Evolutionary conservation across 495 filamentous ascomycete genomes (phyloP), one percentile per base, ranked within the genome.

Genomic region (Elasticomyces elasticus): DNA sequence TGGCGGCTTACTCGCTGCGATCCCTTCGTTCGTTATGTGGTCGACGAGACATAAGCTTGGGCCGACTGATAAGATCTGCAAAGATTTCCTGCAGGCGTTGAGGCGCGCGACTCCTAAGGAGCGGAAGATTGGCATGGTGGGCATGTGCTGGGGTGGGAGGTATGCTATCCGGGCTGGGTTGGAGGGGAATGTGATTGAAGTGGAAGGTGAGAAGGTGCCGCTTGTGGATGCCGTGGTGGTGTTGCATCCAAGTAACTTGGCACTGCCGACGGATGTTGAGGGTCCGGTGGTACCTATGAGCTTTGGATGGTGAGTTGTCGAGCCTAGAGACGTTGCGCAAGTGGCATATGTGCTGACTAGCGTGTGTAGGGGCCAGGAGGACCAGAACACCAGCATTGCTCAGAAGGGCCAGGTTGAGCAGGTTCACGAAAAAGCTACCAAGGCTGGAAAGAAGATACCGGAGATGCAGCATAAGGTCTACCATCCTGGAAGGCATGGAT

Each of bases 61-160:
- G 33, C 63, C 57, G 6, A 65, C 62, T 6, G 61, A 69, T 28
- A 59, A 67, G 26, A 58, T 71, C 37, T 69, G 67, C 51, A 56
- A 59, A 50, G 63, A 69, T n/a, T 69, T 67, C 43, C 38, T 69
- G 45, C 31, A 31, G 20, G 37, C 28, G 28, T 37, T 67, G 51
- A 27, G 65, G 38, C 63, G 66, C 35, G 63, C 51, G 25, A 68
- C 60, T 15, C 63, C 65, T 2, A 55, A 54, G 5, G 68, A 61
- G 5, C 42, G 62, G 38, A 72, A 69, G 58, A 66, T 72, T n/a
- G 71, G 69, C 11, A 68, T 69, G 28, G 58, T 71, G 35, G 70
- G 71, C 2, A 69, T 72, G 42, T 74, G 69, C 61, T 74, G 70
- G 71, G 71, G 70, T 19, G 71, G 66, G 5, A 53, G 61, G 53